Percentiles rank a stretch among this genome's conserved stretches.
Conservation (phyloP, 176 grass and related monocot genomes). For the Zoysia pacifica region DNA sequence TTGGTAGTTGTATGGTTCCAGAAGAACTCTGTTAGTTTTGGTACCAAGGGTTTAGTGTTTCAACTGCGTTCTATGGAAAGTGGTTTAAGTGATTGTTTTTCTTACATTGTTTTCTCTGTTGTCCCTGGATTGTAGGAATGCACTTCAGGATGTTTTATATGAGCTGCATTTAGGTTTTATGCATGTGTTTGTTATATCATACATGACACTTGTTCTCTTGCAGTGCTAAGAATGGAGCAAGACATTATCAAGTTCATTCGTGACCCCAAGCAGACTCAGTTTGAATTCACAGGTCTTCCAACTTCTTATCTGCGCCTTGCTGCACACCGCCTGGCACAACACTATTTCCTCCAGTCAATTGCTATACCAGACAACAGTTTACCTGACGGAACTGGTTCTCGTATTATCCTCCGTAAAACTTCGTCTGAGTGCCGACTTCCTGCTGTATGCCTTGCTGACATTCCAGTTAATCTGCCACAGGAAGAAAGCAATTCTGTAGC, state of each 20-base stretch:
- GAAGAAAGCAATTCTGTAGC: conserved; percentile 54
- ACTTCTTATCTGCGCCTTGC: conserved; percentile 89
- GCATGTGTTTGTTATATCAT: not conserved
- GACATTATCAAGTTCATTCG: conserved; percentile 84
- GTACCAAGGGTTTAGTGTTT: not conserved
- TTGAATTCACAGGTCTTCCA: conserved; percentile 66
- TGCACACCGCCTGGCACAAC: conserved; percentile 85
- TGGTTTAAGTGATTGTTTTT: not conserved
- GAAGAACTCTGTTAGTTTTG: not conserved
- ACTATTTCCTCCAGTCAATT: conserved; percentile 90
- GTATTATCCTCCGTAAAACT: conserved; percentile 72
- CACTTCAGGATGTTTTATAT: not conserved
- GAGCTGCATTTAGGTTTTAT: not conserved
- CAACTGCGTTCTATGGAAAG: not conserved
- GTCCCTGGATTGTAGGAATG: not conserved
- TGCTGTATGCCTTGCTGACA: conserved; percentile 73
- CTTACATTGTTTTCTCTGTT: not conserved
- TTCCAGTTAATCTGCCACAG: conserved; percentile 77
- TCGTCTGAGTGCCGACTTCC: conserved; percentile 54
- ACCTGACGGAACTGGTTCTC: conserved; percentile 79
- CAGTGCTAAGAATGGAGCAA: conserved; percentile 98
- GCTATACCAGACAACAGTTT: conserved; percentile 71
- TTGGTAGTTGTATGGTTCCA: not conserved
- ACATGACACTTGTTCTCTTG: conserved; percentile 20
- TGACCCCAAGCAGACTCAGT: conserved; percentile 62